Base-by-base conservation (phyloP, 2,329 filamentous ascomycete genomes). In the Aspergillus caelatus region DNA sequence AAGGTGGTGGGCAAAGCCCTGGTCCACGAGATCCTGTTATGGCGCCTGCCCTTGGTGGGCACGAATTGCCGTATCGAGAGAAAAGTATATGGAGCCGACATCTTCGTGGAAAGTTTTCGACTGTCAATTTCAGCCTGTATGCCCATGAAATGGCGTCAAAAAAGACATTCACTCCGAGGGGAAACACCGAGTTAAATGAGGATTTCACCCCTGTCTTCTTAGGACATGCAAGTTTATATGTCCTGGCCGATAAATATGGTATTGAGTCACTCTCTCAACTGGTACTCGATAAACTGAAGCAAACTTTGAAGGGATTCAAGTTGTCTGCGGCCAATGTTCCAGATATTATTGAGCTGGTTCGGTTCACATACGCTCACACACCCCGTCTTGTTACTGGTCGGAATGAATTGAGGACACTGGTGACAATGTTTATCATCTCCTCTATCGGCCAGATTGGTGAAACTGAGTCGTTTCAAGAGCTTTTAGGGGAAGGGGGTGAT, bases 221-320 rank as follows among this genome's bases (percentile, higher is more conserved):
- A 7, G 73, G 70, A n/a, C 78, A 81, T 64, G 79, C 77, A 1
- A 71, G 69, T 26, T 65, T 82, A 4, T 81, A 79, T 52, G 70
- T 77, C 2, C 71, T 82, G 21, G 76, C 80, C 0, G 78, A 83
- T 61, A 77, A 72, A 57, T 80, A 80, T 65, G 69, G 73, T 36
- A 78, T 81, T 26, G 53, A 72, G 9, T 48, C 67, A 3, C 72
- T 82, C n/a, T 62, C 69, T 60, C 64, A 67, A 2, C 67, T 78
- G 7, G 70, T 71, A 23, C 60, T 78, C 2, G 60, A 68, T 23
- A 79, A 79, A 64, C 67, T 81, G 43, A 71, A 75, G 30, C 63
- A 70, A 14, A 75, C 0, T 78, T n/a, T n/a, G n/a, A n/a, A n/a
- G n/a, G n/a, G n/a, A n/a, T n/a, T 77, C 58, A 70, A 63, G 1